Evolutionary conservation across 1,284 basidiomycete genomes (phyloP), one percentile per base, ranked within the genome.

Genomic region (Phellinidium pouzarii): DNA sequence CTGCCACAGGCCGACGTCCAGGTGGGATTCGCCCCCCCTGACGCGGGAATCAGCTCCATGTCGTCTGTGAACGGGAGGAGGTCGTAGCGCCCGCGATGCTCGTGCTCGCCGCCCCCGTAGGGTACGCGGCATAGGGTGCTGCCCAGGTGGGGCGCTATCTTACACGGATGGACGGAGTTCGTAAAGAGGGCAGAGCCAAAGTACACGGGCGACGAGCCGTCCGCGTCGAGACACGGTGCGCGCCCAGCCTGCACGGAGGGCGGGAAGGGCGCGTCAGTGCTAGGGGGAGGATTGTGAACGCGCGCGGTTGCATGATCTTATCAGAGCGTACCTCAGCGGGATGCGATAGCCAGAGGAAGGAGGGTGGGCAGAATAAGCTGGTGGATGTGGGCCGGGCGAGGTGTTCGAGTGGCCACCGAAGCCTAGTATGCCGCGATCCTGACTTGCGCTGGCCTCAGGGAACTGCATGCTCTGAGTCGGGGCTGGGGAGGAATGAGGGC

Each of bases 121-220:
- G 84, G 71, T 1, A 87, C 82, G 22, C 73, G 67, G 63, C 80
- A 71, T 47, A 74, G 64, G 7, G 49, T 42, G 14, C 60, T 59
- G n/a, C 31, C 31, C 7, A 87, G 72, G 59, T 71, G 64, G 11
- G 81, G 78, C 3, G 69, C 78, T 61, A 90, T 78, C 71, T 90
- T 90, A 76, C 87, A 89, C 6, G 87, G 87, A 58, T 90, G 87
- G 2, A 89, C 83, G 0, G 80, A 77, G 58, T 71, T 71, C 43
- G 72, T 69, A 60, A 87, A 72, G 44, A 88, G 68, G 14, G 84
- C 87, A 9, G 83, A 86, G 22, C 86, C 87, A 31, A 90, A 59
- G 68, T 75, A 90, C 56, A 89, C 62, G 7, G 84, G 81, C 11
- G 73, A 76, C 17, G 43, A 50, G 7, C 78, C 76, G 61, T 82